Conservation (phyloP, 805 yeast species). For the Zygoascus tannicola region DNA sequence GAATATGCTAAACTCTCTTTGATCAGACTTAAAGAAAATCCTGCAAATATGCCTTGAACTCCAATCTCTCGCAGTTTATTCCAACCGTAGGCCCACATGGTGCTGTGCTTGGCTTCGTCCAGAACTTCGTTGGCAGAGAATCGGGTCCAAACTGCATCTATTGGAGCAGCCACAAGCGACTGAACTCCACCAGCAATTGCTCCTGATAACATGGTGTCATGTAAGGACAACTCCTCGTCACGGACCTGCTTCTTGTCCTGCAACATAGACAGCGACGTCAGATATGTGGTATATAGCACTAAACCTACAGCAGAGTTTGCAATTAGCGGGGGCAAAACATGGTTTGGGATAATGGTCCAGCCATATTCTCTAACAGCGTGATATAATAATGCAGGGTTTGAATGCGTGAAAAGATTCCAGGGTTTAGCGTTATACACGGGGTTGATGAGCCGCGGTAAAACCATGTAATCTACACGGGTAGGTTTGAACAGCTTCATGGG, state of each 20-base stretch:
- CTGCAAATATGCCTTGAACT: conserved; percentile 78
- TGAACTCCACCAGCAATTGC: conserved; percentile 79
- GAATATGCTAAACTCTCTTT: conserved; percentile 83
- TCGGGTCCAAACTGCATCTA: conserved; percentile 82
- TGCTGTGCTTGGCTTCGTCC: conserved; percentile 49
- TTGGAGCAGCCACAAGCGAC: conserved; percentile 86
- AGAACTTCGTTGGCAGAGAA: conserved; percentile 68
- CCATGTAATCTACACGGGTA: conserved; percentile 73
- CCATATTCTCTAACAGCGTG: conserved; percentile 70
- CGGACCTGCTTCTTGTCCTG: conserved; percentile 10
- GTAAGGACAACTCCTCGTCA: conserved; percentile 37
- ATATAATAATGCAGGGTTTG: conserved; percentile 59
- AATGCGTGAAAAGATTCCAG: conserved; percentile 51
- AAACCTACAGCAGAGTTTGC: conserved; percentile 85
- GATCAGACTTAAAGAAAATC: conserved; percentile 63
- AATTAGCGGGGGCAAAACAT: conserved; percentile 74
- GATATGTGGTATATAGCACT: conserved; percentile 74
- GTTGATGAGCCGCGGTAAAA: conserved; percentile 28
- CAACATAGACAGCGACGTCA: conserved; percentile 31
- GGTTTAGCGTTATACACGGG: conserved; percentile 27
- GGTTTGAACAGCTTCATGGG: conserved; percentile 83
- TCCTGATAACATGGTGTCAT: conserved; percentile 59
- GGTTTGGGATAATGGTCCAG: conserved; percentile 79
- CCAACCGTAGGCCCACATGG: conserved; percentile 68
- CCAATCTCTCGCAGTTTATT: conserved; percentile 67